Conservation (phyloP, 441 rosid genomes). For the Flueggea neowawraea region DNA sequence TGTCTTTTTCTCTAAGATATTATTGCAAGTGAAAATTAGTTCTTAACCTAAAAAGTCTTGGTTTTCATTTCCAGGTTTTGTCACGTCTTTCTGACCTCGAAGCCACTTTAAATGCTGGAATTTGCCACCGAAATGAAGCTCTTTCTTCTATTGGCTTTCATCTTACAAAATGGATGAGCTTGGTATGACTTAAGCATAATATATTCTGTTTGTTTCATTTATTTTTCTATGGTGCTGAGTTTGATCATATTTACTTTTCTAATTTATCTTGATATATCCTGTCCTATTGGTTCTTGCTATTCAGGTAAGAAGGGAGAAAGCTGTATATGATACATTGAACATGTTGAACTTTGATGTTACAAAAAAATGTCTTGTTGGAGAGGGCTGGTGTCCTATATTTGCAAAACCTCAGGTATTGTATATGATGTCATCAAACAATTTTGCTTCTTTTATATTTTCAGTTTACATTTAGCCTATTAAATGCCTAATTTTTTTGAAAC, state of each 20-base stretch:
- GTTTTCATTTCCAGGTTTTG: constrained; percentile 57
- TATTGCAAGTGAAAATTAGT: not conserved
- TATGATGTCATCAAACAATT: constrained; percentile 2
- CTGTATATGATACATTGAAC: constrained; percentile 86
- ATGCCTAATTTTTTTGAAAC: constrained; percentile 10
- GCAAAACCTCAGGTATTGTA: constrained; percentile 81
- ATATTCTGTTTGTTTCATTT: constrained; percentile 1
- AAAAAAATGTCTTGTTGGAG: constrained; percentile 97
- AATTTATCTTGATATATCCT: not conserved
- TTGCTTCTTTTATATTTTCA: constrained; percentile 2
- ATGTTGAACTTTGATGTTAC: constrained; percentile 98
- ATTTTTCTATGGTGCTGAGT: not conserved
- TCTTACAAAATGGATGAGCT: constrained; percentile 74
- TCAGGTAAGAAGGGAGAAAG: constrained; percentile 92
- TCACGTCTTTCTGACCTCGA: constrained; percentile 95
- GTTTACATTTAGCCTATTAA: constrained; percentile 1
- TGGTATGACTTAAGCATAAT: constrained; percentile 44
- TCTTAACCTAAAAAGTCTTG: constrained; percentile 15
- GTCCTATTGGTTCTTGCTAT: constrained; percentile 14
- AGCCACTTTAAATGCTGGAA: constrained; percentile 89
- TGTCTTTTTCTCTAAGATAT: not conserved
- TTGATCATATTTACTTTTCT: not conserved
- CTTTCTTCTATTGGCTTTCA: constrained; percentile 72
- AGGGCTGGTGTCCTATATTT: constrained; percentile 97
- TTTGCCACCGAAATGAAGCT: constrained; percentile 75